A percentile compares a stretch with the other conserved stretches of the same genome.
Evolutionary conservation across 192 early-diverging fungal genomes (phyloP).

Genomic region (Pilaira anomala): DNA sequence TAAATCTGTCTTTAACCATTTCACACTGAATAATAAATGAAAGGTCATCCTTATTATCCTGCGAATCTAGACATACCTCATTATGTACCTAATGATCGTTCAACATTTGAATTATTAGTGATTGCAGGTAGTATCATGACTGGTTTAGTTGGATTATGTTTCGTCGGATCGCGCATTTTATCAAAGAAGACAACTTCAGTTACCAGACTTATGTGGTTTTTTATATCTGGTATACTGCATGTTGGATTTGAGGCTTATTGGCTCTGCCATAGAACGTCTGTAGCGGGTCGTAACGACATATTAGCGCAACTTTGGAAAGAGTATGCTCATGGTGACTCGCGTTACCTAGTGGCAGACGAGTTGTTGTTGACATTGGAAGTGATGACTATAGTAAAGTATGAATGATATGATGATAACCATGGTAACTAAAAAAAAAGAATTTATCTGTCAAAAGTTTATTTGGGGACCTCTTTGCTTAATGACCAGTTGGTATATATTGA

Average conservation of each 20-base stretch:
- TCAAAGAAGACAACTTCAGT: not conserved
- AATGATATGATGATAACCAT: slow-evolving; percentile 31
- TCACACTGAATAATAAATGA: not conserved
- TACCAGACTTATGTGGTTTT: slow-evolving; percentile 72
- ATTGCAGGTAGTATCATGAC: not conserved
- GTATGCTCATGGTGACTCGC: slow-evolving; percentile 83
- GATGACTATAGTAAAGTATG: slow-evolving; percentile 76
- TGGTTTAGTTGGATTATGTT: not conserved
- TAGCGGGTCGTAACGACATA: slow-evolving; percentile 54
- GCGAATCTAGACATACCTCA: slow-evolving; percentile 31
- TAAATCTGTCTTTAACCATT: not conserved
- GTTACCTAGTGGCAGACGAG: slow-evolving; percentile 81
- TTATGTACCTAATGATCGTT: slow-evolving; percentile 44
- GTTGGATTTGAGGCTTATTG: slow-evolving; percentile 85
- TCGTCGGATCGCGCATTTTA: not conserved
- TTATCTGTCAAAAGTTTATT: slow-evolving; percentile 25
- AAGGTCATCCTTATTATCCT: slow-evolving; percentile 47
- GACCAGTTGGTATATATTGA: slow-evolving; percentile 53
- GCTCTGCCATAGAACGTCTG: slow-evolving; percentile 59
- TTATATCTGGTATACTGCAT: slow-evolving; percentile 80
- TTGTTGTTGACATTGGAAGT: slow-evolving; percentile 84
- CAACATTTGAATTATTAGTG: slow-evolving; percentile 29
- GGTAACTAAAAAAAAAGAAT: slow-evolving; percentile 20
- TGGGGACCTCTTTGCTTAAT: slow-evolving; percentile 60
- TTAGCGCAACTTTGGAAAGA: slow-evolving; percentile 88